A percentile compares a stretch with the other conserved stretches of the same genome.
Evolutionary conservation across 805 yeast species (phyloP).

Genomic region (Candida xiaguanensis): DNA sequence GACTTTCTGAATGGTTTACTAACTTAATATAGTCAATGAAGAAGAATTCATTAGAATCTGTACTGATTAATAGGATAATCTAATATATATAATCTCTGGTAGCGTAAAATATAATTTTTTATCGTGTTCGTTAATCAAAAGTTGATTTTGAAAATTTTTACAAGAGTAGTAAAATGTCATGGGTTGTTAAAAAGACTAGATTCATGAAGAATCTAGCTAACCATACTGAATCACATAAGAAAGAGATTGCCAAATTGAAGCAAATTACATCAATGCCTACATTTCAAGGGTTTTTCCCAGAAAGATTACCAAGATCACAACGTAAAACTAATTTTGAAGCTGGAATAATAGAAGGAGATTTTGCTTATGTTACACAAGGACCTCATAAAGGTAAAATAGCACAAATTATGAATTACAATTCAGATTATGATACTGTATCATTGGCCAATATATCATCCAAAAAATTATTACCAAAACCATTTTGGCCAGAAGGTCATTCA

Average conservation of each 20-base stretch:
- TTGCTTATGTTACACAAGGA: constrained; percentile 71
- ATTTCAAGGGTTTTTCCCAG: constrained; percentile 20
- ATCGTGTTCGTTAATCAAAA: background rate
- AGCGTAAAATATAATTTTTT: background rate
- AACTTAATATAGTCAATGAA: constrained; percentile 54
- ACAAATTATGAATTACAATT: constrained; percentile 55
- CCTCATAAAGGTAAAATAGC: constrained; percentile 71
- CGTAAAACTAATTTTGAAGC: constrained; percentile 46
- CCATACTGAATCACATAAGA: constrained; percentile 29
- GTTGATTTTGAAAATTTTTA: constrained; percentile 10
- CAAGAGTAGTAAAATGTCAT: constrained; percentile 12
- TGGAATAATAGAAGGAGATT: constrained; percentile 70
- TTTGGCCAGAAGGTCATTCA: constrained; percentile 70
- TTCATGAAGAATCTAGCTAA: constrained; percentile 33
- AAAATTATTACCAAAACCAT: constrained; percentile 64
- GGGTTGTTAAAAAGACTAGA: constrained; percentile 25
- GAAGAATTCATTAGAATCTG: constrained; percentile 89
- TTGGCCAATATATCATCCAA: constrained; percentile 68
- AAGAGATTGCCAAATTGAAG: constrained; percentile 17
- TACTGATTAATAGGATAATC: constrained; percentile 46
- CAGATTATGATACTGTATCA: constrained; percentile 58
- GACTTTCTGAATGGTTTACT: constrained; percentile 20
- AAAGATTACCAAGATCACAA: constrained; percentile 20
- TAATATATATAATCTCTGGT: constrained; percentile 2
- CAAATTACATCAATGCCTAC: constrained; percentile 32